Conservation (phyloP, 1,139 yeast species). For the Kazachstania sp. region DNA sequence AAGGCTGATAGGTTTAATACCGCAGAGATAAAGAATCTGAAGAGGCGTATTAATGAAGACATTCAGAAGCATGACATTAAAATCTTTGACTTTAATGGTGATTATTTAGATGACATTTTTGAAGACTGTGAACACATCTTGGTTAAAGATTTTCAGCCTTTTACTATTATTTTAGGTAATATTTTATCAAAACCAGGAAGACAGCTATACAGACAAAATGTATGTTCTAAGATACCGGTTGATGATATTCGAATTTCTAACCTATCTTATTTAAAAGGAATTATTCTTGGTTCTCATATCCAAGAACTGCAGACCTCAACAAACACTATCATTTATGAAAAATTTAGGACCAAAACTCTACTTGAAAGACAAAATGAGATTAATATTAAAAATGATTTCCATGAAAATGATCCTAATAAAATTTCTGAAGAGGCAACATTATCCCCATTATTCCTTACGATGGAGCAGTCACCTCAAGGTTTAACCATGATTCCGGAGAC, state of each 20-base stretch:
- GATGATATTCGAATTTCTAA: slow-evolving; percentile 55
- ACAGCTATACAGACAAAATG: slow-evolving; percentile 33
- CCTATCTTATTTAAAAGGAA: slow-evolving; percentile 56
- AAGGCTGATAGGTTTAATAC: slow-evolving; percentile 51
- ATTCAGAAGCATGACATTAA: slow-evolving; percentile 39
- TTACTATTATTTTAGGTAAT: slow-evolving; percentile 41
- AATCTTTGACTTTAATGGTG: slow-evolving; percentile 40
- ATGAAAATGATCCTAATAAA: not conserved
- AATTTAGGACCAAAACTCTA: slow-evolving; percentile 51
- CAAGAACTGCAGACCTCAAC: slow-evolving; percentile 68
- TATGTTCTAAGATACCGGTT: slow-evolving; percentile 39
- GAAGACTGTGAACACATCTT: slow-evolving; percentile 1
- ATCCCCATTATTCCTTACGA: not conserved
- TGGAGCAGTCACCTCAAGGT: not conserved
- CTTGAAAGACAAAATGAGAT: slow-evolving; percentile 5
- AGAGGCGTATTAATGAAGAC: slow-evolving; percentile 38
- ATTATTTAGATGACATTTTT: slow-evolving; percentile 28
- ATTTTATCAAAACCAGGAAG: slow-evolving; percentile 23
- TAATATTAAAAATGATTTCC: not conserved
- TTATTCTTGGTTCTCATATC: slow-evolving; percentile 65
- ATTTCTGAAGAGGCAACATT: not conserved
- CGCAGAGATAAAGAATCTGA: slow-evolving; percentile 39
- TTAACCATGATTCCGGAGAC: not conserved
- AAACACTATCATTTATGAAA: slow-evolving; percentile 58
- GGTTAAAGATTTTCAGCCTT: slow-evolving; percentile 38